Percentiles rank a stretch among this genome's conserved stretches.
Evolutionary conservation across 2,329 filamentous ascomycete species (phyloP).

Genomic region (Fusarium tupiense): DNA sequence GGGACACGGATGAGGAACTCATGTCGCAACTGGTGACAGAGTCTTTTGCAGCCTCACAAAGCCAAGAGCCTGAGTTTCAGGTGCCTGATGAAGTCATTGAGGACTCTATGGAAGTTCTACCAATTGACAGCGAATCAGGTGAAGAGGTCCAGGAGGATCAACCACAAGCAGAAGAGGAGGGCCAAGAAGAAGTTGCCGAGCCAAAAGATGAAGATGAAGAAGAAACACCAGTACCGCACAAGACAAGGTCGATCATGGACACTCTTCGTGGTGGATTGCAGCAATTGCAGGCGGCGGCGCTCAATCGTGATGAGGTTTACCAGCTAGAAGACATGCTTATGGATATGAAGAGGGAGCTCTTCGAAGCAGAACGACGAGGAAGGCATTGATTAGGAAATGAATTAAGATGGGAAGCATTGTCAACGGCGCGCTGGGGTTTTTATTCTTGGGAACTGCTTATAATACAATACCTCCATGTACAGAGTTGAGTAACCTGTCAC

Average conservation of each 20-base stretch:
- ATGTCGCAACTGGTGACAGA: slow-evolving; percentile 54
- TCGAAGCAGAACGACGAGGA: slow-evolving; percentile 73
- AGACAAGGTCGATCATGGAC: slow-evolving; percentile 43
- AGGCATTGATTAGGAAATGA: slow-evolving; percentile 45
- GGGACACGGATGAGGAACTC: slow-evolving; percentile 54
- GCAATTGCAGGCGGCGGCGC: slow-evolving; percentile 65
- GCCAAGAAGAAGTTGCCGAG: slow-evolving; percentile 3
- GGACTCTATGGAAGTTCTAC: slow-evolving; percentile 37
- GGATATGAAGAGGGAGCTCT: slow-evolving; percentile 79
- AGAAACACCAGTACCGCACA: slow-evolving; percentile 12
- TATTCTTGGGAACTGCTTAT: slow-evolving; percentile 22
- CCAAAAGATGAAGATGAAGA: slow-evolving; percentile 1
- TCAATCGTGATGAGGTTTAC: slow-evolving; percentile 73
- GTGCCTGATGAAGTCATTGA: slow-evolving; percentile 13
- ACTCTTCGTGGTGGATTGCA: slow-evolving; percentile 57
- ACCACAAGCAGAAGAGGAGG: not conserved
- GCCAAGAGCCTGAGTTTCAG: slow-evolving; percentile 39
- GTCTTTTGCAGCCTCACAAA: slow-evolving; percentile 51
- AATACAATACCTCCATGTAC: slow-evolving; percentile 32
- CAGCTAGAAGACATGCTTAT: slow-evolving; percentile 82
- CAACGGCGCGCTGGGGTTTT: slow-evolving; percentile 24
- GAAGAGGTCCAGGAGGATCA: not conserved
- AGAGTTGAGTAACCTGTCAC: slow-evolving; percentile 7
- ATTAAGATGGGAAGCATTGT: slow-evolving; percentile 28
- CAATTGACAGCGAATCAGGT: slow-evolving; percentile 1